These are phyloP conservation scores for Boletus patriciae DNA, from an alignment of 768 basidiomycete genomes.

Conservation along the genomic window DNA sequence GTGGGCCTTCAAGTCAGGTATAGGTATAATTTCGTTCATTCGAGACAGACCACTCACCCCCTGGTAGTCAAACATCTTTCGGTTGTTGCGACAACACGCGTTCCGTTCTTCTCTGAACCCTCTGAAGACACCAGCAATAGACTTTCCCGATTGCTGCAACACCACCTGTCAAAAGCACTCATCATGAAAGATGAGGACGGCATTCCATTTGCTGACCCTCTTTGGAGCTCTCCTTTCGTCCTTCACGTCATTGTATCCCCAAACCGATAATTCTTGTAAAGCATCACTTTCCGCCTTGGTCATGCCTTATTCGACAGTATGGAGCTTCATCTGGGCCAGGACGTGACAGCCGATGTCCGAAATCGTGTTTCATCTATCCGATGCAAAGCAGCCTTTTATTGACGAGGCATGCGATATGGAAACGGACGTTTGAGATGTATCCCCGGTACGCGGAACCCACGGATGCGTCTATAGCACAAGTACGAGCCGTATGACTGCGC, in stretches of 20 bases:
- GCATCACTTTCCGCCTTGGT: slow-evolving; percentile 82
- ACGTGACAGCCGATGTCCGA: slow-evolving; percentile 59
- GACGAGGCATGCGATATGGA: slow-evolving; percentile 87
- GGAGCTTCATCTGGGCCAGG: slow-evolving; percentile 55
- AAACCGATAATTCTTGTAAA: slow-evolving; percentile 69
- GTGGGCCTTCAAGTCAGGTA: slow-evolving; percentile 53
- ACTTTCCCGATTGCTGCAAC: slow-evolving; percentile 65
- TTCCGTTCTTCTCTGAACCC: slow-evolving; percentile 41
- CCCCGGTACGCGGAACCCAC: slow-evolving; percentile 84
- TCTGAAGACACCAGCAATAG: slow-evolving; percentile 39
- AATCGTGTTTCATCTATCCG: slow-evolving; percentile 62
- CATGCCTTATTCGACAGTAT: slow-evolving; percentile 86
- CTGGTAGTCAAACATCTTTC: slow-evolving; percentile 50
- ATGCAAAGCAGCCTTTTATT: slow-evolving; percentile 78
- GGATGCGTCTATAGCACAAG: slow-evolving; percentile 67
- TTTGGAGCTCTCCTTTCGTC: slow-evolving; percentile 65
- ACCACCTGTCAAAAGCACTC: slow-evolving; percentile 72
- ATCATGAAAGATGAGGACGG: slow-evolving; percentile 70
- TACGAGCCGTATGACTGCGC: slow-evolving; percentile 59
- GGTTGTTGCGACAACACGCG: slow-evolving; percentile 49
- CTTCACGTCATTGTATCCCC: slow-evolving; percentile 68
- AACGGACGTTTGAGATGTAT: slow-evolving; percentile 84
- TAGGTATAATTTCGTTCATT: slow-evolving; percentile 37
- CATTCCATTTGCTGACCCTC: slow-evolving; percentile 70
- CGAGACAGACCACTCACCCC: slow-evolving; percentile 8